A percentile compares a stretch with the other conserved stretches of the same genome.
phyloP scores from a whole-genome alignment of 148 eudicot genomes.

The Vaccinium vitisidaea region DNA sequence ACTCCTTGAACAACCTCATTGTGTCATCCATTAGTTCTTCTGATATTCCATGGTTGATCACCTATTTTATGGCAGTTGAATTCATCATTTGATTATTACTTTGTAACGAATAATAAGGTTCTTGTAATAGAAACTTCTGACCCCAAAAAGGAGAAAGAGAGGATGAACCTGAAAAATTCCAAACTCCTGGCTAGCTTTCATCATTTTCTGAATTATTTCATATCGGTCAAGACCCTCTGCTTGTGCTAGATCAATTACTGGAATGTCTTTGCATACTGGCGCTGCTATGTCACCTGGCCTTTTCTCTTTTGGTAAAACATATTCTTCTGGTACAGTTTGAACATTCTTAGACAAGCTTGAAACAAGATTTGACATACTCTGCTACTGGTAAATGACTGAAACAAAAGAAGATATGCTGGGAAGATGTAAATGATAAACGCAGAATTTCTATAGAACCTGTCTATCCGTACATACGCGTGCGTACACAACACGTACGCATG shows the following conservation, averaged over 20 bases:
- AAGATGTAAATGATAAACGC: too few relatives aligned
- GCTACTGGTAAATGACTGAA: neutral
- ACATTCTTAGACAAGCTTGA: neutral
- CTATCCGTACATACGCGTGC: too few relatives aligned
- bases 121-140: neutral
- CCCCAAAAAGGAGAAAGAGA: neutral
- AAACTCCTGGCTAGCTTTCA: neutral
- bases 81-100: neutral
- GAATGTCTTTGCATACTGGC: neutral
- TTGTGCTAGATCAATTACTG: neutral
- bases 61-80: neutral
- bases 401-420: too few relatives aligned
- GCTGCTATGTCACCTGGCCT: neutral
- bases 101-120: neutral
- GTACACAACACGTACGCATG: too few relatives aligned
- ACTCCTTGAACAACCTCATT: conserved; percentile 23
- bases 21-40: conserved; percentile 24
- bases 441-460: too few relatives aligned
- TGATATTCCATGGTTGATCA: conserved; percentile 28
- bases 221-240: neutral
- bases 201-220: neutral
- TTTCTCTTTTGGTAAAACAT: neutral
- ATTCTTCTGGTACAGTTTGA: neutral
- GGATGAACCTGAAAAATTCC: neutral
- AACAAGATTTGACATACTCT: neutral